Percentiles rank a stretch among this genome's conserved stretches.
Evolutionary conservation across 345 rosid genomes (phyloP).

Genomic region (Citropsis articulata): DNA sequence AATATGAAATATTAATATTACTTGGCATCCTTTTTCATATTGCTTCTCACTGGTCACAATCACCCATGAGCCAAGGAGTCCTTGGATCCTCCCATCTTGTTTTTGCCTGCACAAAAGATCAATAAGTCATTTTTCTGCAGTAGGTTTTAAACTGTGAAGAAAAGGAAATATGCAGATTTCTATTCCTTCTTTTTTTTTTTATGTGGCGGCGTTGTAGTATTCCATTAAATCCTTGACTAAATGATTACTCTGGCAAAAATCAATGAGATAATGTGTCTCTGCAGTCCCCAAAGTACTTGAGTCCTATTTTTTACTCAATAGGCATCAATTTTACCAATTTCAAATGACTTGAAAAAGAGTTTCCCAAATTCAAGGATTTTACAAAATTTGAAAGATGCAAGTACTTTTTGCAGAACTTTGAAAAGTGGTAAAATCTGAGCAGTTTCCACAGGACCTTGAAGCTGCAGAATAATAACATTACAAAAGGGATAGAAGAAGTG

Average conservation of each 20-base stretch:
- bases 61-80: neutral
- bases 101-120: constrained; percentile 4
- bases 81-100: neutral
- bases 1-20: neutral
- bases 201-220: too few species aligned
- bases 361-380: neutral
- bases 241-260: neutral
- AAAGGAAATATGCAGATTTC: neutral
- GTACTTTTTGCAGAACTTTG: neutral
- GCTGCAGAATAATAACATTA: neutral
- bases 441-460: neutral
- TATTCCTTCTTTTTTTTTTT: neutral
- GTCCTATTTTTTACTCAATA: neutral
- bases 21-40: neutral
- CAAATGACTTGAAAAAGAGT: neutral
- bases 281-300: neutral
- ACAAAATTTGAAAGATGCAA: neutral
- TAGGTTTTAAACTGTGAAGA: neutral
- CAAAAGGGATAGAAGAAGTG: neutral
- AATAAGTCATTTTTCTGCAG: neutral
- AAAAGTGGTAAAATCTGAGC: neutral
- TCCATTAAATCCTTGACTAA: neutral
- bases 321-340: neutral
- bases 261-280: neutral
- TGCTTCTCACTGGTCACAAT: neutral